Conservation (phyloP, 2,329 filamentous ascomycete species). For the Gyromitra esculenta region DNA sequence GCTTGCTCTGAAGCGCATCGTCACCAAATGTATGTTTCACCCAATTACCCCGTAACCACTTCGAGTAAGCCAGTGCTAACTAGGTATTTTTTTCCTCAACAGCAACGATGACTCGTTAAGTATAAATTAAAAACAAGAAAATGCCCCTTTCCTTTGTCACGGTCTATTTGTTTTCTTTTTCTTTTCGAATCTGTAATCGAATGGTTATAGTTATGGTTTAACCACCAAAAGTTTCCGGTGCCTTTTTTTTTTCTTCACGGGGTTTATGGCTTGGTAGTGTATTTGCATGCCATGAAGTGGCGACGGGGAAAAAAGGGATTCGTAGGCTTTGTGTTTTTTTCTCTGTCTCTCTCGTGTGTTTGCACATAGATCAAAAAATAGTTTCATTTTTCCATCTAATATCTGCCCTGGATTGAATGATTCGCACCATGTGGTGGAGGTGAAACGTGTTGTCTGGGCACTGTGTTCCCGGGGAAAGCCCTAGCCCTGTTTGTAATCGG, state of each 20-base stretch:
- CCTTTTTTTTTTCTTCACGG: constrained; percentile 49
- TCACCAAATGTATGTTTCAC: constrained; percentile 95
- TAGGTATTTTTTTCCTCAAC: neutral
- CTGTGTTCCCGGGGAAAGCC: constrained; percentile 13
- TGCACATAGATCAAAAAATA: constrained; percentile 53
- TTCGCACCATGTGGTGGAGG: constrained; percentile 23
- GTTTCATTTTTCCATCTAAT: constrained; percentile 24
- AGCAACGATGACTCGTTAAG: constrained; percentile 55
- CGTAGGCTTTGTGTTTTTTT: constrained; percentile 36
- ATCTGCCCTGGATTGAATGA: neutral
- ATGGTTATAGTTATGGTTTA: constrained; percentile 49
- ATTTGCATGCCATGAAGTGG: constrained; percentile 47
- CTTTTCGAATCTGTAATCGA: constrained; percentile 46
- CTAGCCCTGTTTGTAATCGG: constrained; percentile 40
- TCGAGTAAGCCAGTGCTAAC: constrained; percentile 33
- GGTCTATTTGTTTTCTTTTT: constrained; percentile 38
- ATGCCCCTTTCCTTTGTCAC: constrained; percentile 34
- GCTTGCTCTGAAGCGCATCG: constrained; percentile 93
- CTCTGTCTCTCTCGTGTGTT: constrained; percentile 32
- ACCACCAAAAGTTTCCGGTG: constrained; percentile 50
- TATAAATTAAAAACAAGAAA: constrained; percentile 28
- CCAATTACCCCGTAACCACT: constrained; percentile 71
- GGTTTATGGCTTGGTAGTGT: constrained; percentile 50
- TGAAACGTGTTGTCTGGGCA: constrained; percentile 31
- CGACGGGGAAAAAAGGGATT: constrained; percentile 46